Evolutionary conservation across 2,329 filamentous ascomycete genomes (phyloP), one percentile per base, ranked within the genome.

Genomic region (Colletotrichum acutatum): DNA sequence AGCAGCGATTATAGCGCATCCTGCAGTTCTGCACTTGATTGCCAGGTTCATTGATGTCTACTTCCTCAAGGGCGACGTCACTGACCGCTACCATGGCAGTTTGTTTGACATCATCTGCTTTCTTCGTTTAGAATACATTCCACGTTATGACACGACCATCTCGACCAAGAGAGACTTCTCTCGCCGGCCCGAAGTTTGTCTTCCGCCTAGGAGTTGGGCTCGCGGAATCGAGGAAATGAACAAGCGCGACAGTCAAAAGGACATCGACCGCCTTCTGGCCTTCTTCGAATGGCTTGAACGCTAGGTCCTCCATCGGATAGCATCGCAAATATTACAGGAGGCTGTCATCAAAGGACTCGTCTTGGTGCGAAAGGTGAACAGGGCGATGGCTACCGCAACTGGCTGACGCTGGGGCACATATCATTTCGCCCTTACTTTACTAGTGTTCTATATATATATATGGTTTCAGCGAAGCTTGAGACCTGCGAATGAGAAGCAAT

Each of bases 261-360:
- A 49, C 19, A 22, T 49, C 8, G 42, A 49, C 8, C 42, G 42
- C 42, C 16, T n/a, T 4, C 0, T 9, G 42, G 19, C 19, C 6
- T 9, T 49, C 19, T n/a, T n/a, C 2, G 42, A 49, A 22, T 49
- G 1, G 0, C 4, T 22, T 49, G 7, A n/a, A n/a, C 16, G 42
- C 19, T 19, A n/a, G 8, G 1, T 1, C 42, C 0, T 49, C 8
- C 16, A 22, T n/a, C 19, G 4, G 42, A 9, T 49, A 11, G 19
- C 1, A n/a, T 22, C 1, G 16, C n/a, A 49, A 4, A n/a, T n/a
- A 1, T 0, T n/a, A n/a, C 0, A 49, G 8, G 42, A 22, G 42
- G 42, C 16, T n/a, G 7, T 9, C 7, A 49, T n/a, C 7, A 49
- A 4, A 49, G 42, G 19, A 4, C 7, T 4, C 8, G 1, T 2